These are phyloP conservation scores for Syzygium aromaticum DNA, from an alignment of 345 rosid species.

Conservation along the genomic window DNA sequence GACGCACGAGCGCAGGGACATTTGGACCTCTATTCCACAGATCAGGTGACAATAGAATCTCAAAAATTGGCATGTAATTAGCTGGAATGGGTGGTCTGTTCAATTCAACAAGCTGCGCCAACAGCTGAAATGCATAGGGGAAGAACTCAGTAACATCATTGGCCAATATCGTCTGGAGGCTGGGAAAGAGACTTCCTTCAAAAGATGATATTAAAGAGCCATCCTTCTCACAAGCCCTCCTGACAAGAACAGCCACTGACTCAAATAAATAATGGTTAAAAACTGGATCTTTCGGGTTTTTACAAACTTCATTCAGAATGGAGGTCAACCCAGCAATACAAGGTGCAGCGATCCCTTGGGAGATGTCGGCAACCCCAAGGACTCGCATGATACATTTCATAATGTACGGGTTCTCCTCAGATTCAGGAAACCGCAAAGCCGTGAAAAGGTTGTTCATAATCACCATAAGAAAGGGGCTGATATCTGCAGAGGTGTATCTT, in stretches of 20 bases:
- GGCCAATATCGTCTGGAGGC: constrained; percentile 65
- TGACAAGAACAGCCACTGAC: constrained; percentile 92
- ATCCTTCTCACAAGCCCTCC: constrained; percentile 83
- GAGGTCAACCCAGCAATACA: constrained; percentile 72
- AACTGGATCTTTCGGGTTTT: constrained; percentile 85
- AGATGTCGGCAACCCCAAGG: constrained; percentile 76
- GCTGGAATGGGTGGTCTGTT: constrained; percentile 78
- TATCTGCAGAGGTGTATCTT: constrained; percentile 58
- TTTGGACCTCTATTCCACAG: constrained; percentile 84
- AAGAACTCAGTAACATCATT: constrained; percentile 87
- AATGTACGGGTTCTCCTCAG: constrained; percentile 91
- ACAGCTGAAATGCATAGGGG: constrained; percentile 95
- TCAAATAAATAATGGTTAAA: constrained; percentile 95
- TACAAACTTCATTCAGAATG: constrained; percentile 73
- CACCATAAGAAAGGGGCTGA: constrained; percentile 43
- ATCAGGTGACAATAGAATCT: constrained; percentile 72
- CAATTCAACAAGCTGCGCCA: constrained; percentile 91
- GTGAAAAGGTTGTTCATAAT: constrained; percentile 70
- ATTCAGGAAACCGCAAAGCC: constrained; percentile 72
- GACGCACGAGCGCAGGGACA: constrained; percentile 97
- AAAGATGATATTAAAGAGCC: constrained; percentile 58
- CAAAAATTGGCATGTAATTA: constrained; percentile 78
- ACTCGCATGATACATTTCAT: constrained; percentile 99
- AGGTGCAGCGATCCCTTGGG: constrained; percentile 67
- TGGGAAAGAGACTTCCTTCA: constrained; percentile 76